Percentiles rank a stretch among this genome's conserved stretches.
Conservation (phyloP, 345 rosid genomes). For the Salix brachista region DNA sequence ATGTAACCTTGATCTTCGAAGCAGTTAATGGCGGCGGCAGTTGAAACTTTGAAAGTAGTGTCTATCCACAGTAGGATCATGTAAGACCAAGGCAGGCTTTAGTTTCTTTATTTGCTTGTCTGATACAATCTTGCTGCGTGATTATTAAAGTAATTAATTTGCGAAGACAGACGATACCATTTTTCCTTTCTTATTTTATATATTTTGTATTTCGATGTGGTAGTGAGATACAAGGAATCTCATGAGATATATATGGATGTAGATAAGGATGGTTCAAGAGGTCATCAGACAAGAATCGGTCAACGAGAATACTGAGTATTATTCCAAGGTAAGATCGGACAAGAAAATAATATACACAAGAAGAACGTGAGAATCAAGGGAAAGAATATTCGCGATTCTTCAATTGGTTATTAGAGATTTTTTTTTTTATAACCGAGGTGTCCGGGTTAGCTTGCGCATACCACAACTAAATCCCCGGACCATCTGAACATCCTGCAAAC, state of each 20-base stretch:
- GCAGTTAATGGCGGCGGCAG: background rate
- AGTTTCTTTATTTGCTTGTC: background rate
- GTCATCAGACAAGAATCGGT: background rate
- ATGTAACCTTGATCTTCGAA: background rate
- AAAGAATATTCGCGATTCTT: background rate
- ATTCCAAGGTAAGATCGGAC: background rate
- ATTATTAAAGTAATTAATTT: background rate
- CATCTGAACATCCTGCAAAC: too few relatives aligned
- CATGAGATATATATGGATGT: background rate
- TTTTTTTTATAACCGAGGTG: too few relatives aligned
- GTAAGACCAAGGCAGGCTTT: background rate
- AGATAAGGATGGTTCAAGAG: background rate
- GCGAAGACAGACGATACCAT: background rate
- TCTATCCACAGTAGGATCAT: conserved; percentile 1
- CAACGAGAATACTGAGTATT: background rate
- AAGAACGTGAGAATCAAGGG: background rate
- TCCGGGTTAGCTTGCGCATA: too few relatives aligned
- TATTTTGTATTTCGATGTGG: background rate
- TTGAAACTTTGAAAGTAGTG: conserved; percentile 6
- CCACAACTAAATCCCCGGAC: too few relatives aligned
- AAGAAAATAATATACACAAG: background rate
- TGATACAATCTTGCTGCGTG: background rate
- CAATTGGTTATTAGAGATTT: background rate
- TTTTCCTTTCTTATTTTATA: background rate
- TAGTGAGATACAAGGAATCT: background rate